Conservation (phyloP, 306 rosid genomes). For the Cucumis melo region DNA sequence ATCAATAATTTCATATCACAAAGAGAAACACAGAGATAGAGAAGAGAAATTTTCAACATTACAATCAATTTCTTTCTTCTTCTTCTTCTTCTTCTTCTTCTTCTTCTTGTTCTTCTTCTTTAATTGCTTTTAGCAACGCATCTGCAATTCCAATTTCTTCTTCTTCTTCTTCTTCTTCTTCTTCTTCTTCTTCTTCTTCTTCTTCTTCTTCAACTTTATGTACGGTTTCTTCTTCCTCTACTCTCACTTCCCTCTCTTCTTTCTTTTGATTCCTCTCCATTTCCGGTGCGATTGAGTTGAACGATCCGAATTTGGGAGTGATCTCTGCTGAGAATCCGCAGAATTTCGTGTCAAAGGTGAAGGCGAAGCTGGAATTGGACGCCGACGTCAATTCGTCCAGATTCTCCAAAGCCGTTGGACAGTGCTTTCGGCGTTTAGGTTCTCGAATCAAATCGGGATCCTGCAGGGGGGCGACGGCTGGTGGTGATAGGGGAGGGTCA, state of each 20-base stretch:
- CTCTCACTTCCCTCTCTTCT: not conserved
- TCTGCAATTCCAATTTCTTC: not conserved
- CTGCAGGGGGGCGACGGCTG: not conserved
- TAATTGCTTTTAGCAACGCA: not conserved
- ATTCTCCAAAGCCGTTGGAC: slow-evolving; percentile 24
- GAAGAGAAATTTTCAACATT: not conserved
- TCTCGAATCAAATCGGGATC: slow-evolving; percentile 14
- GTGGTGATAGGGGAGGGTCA: not conserved
- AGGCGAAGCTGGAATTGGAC: slow-evolving; percentile 13
- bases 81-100: not conserved
- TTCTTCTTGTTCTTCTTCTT: not conserved
- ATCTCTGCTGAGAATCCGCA: slow-evolving; percentile 14
- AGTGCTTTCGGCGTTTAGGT: slow-evolving; percentile 24
- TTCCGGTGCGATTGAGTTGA: slow-evolving; percentile 11
- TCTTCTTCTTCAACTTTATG: not conserved
- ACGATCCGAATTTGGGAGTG: slow-evolving; percentile 43
- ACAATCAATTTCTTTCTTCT: not conserved
- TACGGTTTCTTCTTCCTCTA: not conserved
- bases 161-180: not conserved
- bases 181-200: not conserved
- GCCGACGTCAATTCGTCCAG: slow-evolving; percentile 16
- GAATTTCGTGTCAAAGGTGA: slow-evolving; percentile 32
- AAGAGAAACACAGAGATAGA: not conserved
- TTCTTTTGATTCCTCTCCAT: not conserved
- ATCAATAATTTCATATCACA: not conserved